Conservation (phyloP, 139 green algal species). For the Bryopsis sp. region DNA sequence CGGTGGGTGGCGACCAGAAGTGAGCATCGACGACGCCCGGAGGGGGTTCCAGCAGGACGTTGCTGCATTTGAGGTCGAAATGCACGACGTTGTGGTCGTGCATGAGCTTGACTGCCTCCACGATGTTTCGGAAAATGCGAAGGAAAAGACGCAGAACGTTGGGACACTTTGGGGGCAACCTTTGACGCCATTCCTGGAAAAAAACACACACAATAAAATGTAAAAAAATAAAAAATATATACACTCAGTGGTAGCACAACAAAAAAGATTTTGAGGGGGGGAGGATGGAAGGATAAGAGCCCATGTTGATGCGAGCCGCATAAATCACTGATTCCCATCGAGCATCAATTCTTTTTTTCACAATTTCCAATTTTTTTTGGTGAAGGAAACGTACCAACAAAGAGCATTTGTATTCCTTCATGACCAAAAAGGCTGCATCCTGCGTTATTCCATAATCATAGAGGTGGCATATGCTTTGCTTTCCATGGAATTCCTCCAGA, state of each 20-base stretch:
- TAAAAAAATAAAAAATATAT: too few species aligned
- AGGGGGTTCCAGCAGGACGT: conserved; percentile 61
- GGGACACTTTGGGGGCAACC: conserved; percentile 5
- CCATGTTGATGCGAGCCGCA: too few species aligned
- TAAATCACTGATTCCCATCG: too few species aligned
- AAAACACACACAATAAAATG: background rate
- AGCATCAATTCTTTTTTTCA: too few species aligned
- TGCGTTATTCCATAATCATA: conserved; percentile 55
- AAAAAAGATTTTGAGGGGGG: background rate
- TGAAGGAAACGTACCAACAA: conserved; percentile 31
- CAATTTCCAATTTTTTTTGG: too few species aligned
- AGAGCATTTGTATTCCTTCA: conserved; percentile 53
- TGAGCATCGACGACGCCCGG: conserved; percentile 40
- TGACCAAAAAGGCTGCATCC: conserved; percentile 55
- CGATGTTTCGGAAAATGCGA: conserved; percentile 32
- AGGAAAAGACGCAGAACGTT: conserved; percentile 3
- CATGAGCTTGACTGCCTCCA: conserved; percentile 33
- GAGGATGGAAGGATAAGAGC: too few species aligned
- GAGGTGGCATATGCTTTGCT: conserved; percentile 40
- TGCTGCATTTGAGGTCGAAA: conserved; percentile 85
- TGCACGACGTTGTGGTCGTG: conserved; percentile 52
- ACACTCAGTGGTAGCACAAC: too few species aligned
- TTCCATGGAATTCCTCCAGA: conserved; percentile 36
- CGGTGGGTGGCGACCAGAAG: conserved; percentile 39
- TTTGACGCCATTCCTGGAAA: conserved; percentile 14